Evolutionary conservation across 2,329 filamentous ascomycete genomes (phyloP).

Genomic region (Pestalotiopsis sp.): DNA sequence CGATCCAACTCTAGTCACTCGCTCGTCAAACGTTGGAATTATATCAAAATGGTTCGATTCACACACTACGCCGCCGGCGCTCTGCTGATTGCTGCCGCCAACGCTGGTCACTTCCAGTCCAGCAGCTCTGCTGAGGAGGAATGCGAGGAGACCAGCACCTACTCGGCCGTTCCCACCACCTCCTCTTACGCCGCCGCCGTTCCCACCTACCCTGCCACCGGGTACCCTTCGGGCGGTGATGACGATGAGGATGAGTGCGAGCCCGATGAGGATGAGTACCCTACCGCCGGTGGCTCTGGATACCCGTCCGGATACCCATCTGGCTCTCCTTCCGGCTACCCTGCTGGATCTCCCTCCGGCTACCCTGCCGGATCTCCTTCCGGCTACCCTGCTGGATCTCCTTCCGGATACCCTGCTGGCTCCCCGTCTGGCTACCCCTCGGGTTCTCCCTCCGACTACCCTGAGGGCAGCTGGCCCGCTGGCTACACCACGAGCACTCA

Average conservation of each 20-base stretch:
- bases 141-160: constrained; percentile 4
- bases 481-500: constrained; percentile 29
- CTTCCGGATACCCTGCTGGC: constrained; percentile 22
- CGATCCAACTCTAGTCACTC: constrained; percentile 35
- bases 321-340: background rate
- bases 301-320: background rate
- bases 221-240: background rate
- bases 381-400: constrained; percentile 13
- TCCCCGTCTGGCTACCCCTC: constrained; percentile 25
- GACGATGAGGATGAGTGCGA: constrained; percentile 6
- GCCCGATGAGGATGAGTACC: constrained; percentile 5
- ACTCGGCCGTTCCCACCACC: background rate
- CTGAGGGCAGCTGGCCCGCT: background rate
- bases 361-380: constrained; percentile 29
- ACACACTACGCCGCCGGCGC: constrained; percentile 34
- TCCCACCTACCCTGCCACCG: constrained; percentile 3
- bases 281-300: background rate
- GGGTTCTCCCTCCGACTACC: background rate
- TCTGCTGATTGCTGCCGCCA: constrained; percentile 31
- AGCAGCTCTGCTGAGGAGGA: constrained; percentile 15
- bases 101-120: constrained; percentile 19
- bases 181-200: constrained; percentile 7
- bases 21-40: constrained; percentile 23
- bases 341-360: constrained; percentile 26
- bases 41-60: constrained; percentile 33